These are phyloP conservation scores for Magnaporthiopsis poae DNA, from an alignment of 2,329 filamentous ascomycete species.

Conservation along the genomic window DNA sequence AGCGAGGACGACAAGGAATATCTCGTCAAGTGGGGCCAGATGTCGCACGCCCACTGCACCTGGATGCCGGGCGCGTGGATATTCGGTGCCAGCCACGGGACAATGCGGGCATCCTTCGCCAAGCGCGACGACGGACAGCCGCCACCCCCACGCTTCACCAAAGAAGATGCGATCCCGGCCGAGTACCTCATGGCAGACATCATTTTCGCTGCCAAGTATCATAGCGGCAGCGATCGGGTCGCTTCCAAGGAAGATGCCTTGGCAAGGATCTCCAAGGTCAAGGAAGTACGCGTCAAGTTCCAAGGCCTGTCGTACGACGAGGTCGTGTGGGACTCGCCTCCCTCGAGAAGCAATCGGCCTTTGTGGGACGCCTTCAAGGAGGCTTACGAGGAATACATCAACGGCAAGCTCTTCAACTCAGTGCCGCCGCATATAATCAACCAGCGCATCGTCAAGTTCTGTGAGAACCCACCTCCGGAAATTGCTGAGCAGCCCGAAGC, in stretches of 20 bases:
- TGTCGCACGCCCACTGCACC: slow-evolving; percentile 69
- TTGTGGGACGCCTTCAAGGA: slow-evolving; percentile 70
- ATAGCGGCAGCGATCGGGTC: slow-evolving; percentile 21
- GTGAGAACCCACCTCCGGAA: slow-evolving; percentile 56
- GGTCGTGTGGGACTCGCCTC: slow-evolving; percentile 78
- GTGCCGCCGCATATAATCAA: slow-evolving; percentile 51
- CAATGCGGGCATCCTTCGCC: slow-evolving; percentile 66
- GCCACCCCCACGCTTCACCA: slow-evolving; percentile 56
- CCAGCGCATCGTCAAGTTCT: slow-evolving; percentile 58
- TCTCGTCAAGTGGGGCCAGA: slow-evolving; percentile 73
- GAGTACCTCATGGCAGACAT: slow-evolving; percentile 81
- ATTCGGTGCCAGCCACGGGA: slow-evolving; percentile 53
- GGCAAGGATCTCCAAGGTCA: slow-evolving; percentile 60
- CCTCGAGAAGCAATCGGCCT: slow-evolving; percentile 50
- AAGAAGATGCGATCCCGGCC: slow-evolving; percentile 73
- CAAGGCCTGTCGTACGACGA: slow-evolving; percentile 88
- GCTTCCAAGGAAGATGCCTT: slow-evolving; percentile 59
- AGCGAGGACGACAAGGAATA: slow-evolving; percentile 79
- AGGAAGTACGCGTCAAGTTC: slow-evolving; percentile 75
- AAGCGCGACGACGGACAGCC: slow-evolving; percentile 55
- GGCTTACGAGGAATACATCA: slow-evolving; percentile 79
- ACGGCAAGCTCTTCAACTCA: slow-evolving; percentile 59
- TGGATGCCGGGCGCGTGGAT: slow-evolving; percentile 92
- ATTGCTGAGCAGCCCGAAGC: slow-evolving; percentile 62
- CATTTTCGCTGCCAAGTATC: slow-evolving; percentile 69